Evolutionary conservation across 1,139 yeast genomes (phyloP).

Genomic region (Hansenula sp.): DNA sequence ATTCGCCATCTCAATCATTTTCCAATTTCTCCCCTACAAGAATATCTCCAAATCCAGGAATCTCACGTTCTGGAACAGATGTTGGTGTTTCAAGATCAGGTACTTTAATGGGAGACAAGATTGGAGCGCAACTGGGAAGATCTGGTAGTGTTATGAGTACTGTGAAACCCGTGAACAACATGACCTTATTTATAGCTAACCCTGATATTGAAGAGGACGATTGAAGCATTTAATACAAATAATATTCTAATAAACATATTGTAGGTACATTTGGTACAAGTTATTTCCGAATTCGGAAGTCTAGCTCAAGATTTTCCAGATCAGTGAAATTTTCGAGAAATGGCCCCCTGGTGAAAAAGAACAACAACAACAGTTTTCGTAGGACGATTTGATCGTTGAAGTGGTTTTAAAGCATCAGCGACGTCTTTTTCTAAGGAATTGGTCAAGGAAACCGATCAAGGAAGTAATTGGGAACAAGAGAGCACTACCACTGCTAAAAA

Average conservation of each 20-base stretch:
- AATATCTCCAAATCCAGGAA: background rate
- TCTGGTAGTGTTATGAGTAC: slow-evolving; percentile 27
- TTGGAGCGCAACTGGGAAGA: slow-evolving; percentile 18
- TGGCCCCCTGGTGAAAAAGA: slow-evolving; percentile 2
- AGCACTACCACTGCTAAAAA: too few species aligned
- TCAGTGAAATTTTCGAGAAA: slow-evolving; percentile 1
- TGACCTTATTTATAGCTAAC: slow-evolving; percentile 61
- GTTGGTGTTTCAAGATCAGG: slow-evolving; percentile 16
- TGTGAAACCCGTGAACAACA: slow-evolving; percentile 25
- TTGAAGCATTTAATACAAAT: background rate
- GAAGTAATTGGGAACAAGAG: background rate
- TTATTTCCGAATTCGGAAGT: slow-evolving; percentile 12
- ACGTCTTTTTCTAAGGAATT: background rate
- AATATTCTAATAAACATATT: too few species aligned
- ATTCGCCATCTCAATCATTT: slow-evolving; percentile 10
- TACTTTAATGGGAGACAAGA: slow-evolving; percentile 14
- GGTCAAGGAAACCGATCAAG: background rate
- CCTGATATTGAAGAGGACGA: slow-evolving; percentile 46
- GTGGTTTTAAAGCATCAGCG: background rate
- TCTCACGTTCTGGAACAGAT: background rate
- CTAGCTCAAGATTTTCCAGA: slow-evolving; percentile 2
- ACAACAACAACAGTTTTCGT: slow-evolving; percentile 3
- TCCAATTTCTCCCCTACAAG: slow-evolving; percentile 7
- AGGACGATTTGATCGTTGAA: background rate
- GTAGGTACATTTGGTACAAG: too few species aligned